Evolutionary conservation across 371 early-diverging fungal genomes (phyloP).

Genomic region (Mucor saturninus): DNA sequence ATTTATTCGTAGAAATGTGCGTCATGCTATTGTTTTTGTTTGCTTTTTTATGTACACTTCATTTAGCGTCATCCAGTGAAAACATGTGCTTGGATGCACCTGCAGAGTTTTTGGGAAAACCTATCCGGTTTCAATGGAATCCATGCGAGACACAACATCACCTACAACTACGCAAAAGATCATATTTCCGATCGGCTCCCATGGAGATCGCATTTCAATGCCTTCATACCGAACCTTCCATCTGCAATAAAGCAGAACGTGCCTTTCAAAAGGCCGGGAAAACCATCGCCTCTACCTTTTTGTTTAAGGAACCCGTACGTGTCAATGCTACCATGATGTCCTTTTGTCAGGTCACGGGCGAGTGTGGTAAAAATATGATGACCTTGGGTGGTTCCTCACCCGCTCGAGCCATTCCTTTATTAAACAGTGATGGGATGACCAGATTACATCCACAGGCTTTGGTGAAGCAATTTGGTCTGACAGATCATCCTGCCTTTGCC

Average conservation of each 20-base stretch:
- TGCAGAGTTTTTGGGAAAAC: neutral
- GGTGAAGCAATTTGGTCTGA: slow-evolving; percentile 50
- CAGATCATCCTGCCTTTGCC: slow-evolving; percentile 32
- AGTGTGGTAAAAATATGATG: slow-evolving; percentile 31
- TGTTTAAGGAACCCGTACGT: slow-evolving; percentile 37
- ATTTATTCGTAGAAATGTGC: too few species aligned
- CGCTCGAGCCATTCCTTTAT: slow-evolving; percentile 36
- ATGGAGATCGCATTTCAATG: slow-evolving; percentile 24
- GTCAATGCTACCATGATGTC: slow-evolving; percentile 50
- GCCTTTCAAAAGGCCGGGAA: slow-evolving; percentile 38
- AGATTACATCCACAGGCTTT: slow-evolving; percentile 64
- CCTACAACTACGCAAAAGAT: neutral
- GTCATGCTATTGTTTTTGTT: slow-evolving; percentile 8
- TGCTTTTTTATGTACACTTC: slow-evolving; percentile 1
- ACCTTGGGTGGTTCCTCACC: slow-evolving; percentile 47
- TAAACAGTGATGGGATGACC: slow-evolving; percentile 30
- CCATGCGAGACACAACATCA: slow-evolving; percentile 1
- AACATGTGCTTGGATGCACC: slow-evolving; percentile 11
- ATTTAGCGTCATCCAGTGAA: neutral
- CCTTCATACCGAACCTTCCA: slow-evolving; percentile 1
- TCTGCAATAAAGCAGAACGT: slow-evolving; percentile 36
- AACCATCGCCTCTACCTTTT: slow-evolving; percentile 30
- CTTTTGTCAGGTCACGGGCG: slow-evolving; percentile 41
- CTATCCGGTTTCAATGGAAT: neutral
- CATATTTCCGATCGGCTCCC: neutral